Conservation (phyloP, 2,329 filamentous ascomycete genomes). For the Chrysosporium keratinophilum region DNA sequence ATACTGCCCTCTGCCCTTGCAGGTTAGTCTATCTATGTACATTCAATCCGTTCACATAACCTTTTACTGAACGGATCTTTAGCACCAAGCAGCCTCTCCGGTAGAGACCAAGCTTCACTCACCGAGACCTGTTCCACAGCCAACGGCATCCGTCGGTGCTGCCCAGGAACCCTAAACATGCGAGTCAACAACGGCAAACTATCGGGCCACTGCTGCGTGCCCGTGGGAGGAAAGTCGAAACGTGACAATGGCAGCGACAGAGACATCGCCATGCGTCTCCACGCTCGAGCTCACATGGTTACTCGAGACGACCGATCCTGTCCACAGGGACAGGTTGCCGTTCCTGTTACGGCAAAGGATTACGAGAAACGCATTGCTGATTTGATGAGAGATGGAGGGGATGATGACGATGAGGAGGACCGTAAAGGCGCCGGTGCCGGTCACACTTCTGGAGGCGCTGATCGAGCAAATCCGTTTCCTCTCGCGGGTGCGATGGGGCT, state of each 20-base stretch:
- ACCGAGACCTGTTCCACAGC: not conserved
- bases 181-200: slow-evolving; percentile 5
- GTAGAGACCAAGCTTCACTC: not conserved
- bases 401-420: not conserved
- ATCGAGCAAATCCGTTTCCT: not conserved
- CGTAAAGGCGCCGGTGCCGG: not conserved
- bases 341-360: slow-evolving; percentile 6
- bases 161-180: slow-evolving; percentile 7
- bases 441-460: not conserved
- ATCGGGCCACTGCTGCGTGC: slow-evolving; percentile 10
- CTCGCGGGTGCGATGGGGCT: slow-evolving; percentile 7
- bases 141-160: slow-evolving; percentile 9
- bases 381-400: not conserved
- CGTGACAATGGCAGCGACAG: not conserved
- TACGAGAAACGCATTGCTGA: slow-evolving; percentile 4
- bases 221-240: not conserved
- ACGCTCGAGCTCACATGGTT: not conserved
- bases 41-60: not conserved
- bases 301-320: not conserved
- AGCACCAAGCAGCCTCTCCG: not conserved
- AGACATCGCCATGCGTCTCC: not conserved
- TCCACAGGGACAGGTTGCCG: slow-evolving; percentile 5
- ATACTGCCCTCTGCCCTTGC: not conserved
- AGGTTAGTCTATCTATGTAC: not conserved
- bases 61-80: not conserved